Evolutionary conservation across 2,329 filamentous ascomycete genomes (phyloP), one percentile per base, ranked within the genome.

Genomic region (Hypoxylon sp.): DNA sequence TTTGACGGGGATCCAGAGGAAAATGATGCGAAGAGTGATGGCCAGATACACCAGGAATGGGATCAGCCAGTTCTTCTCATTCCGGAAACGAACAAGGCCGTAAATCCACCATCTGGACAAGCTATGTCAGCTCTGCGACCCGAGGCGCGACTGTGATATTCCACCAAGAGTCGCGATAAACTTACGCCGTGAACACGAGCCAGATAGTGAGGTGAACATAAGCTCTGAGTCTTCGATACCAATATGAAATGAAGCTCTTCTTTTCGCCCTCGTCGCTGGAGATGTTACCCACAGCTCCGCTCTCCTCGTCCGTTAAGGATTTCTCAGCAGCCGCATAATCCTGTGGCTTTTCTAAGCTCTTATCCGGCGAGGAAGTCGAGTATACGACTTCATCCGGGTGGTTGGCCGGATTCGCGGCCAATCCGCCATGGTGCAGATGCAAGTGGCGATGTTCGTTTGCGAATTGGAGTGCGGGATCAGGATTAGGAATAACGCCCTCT

Each of bases 11-110:
- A 95, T 81, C 76, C 93, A 89, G 80, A 92, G 88, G 77, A 91
- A 91, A 76, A 97, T 71, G 52, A 97, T 78, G 34, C 94, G 91
- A 55, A 96, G 82, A 10, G 87, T 88, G 73, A 97, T 89, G 71
- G 83, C 85, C 49, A 97, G 87, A 84, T 91, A 97, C 50, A 97
- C 77, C 55, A 97, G 84, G 80, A 97, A 96, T 0, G 94, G 93
- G 53, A 94, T 87, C 62, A 97, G 80, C 93, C 93, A 97, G 75
- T 93, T 93, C 80, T 86, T 85, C 73, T 84, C 85, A 65, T 90
- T 73, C 65, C 88, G 88, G 78, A 95, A 93, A 58, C 93, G 83
- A 65, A 94, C 83, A 30, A 81, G 75, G 34, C 80, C 79, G 50
- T 74, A 79, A 21, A 80, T 77, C 79, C 79, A 81, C 80, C 80